Base-by-base conservation (phyloP, 192 early-diverging fungal species). In the Phlyctochytrium planicorne region DNA sequence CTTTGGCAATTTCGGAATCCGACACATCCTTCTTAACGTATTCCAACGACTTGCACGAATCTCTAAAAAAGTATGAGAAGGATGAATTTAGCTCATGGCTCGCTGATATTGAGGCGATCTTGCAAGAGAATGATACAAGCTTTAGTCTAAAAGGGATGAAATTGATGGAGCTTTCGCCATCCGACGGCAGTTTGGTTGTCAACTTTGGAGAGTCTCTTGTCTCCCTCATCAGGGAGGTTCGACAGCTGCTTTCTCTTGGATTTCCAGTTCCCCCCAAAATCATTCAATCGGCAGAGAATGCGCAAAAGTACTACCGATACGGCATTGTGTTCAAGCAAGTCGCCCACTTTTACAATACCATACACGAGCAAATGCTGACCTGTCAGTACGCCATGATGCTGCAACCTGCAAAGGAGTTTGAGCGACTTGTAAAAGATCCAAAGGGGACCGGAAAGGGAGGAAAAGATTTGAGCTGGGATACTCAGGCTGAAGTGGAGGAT, bases 291-390 rank as follows among this genome's bases (percentile, higher is more conserved):
- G 72, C 75, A 1, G 82, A 84, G 12, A 69, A 64, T 23, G 83
- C 75, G 1, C 69, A 73, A 52, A 75, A 62, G 60, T 87, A 69
- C 62, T 86, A 82, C 65, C 71, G 80, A 23, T 73, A 83, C 59
- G 82, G 79, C 27, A 72, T 84, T 3, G 69, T 83, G 1, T 67
- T 87, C 66, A 80, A 85, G 65, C 85, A 87, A 65, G 73, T 87
- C 10, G 80, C 83, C 6, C 79, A 87, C 47, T 86, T 87, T 50
- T 87, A 87, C 62, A 87, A 87, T 66, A 86, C 81, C 3, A 87
- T 87, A 60, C 82, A 85, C 50, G 74, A 83, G 52, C 81, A 87
- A 64, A 85, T 87, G 81, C 73, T 86, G 16, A 72, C 79, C 1
- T 79, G 70, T 60, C 85, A 87, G 55, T 80, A 82, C 35, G 66